phyloP scores from a whole-genome alignment of 2,329 filamentous ascomycete genomes.

The Pseudogymnoascus sp. region DNA sequence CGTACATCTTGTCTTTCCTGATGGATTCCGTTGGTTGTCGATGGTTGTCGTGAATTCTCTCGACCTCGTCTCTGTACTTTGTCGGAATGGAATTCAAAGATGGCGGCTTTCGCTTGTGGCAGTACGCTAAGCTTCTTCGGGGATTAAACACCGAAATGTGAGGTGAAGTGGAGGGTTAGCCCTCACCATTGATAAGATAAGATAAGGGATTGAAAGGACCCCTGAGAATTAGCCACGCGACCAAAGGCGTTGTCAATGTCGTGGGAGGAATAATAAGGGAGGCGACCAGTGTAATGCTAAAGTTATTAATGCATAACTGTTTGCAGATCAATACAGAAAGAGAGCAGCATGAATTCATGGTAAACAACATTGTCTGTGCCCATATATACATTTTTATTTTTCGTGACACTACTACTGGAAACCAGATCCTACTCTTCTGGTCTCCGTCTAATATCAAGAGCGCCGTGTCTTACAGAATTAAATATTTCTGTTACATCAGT shows the following conservation, averaged over 20 bases:
- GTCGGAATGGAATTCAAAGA: slow-evolving; percentile 8
- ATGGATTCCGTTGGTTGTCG: slow-evolving; percentile 9
- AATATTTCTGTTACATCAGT: slow-evolving; percentile 8
- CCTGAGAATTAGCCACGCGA: slow-evolving; percentile 2
- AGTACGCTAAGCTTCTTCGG: not conserved
- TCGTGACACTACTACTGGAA: not conserved
- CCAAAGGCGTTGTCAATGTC: not conserved
- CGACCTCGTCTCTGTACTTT: slow-evolving; percentile 8
- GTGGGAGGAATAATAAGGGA: not conserved
- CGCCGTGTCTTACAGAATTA: not conserved
- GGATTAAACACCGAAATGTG: not conserved
- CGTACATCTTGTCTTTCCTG: slow-evolving; percentile 10
- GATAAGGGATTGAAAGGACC: not conserved
- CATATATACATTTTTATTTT: slow-evolving; percentile 2
- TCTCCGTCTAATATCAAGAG: not conserved
- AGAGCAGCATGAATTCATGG: not conserved
- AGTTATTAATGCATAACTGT: not conserved
- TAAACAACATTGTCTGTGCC: not conserved
- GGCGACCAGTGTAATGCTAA: not conserved
- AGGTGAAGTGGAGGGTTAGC: slow-evolving; percentile 3
- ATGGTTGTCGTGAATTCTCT: slow-evolving; percentile 11
- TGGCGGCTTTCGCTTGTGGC: slow-evolving; percentile 5
- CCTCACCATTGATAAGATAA: slow-evolving; percentile 2
- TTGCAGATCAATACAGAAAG: not conserved
- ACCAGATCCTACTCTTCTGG: not conserved